These are phyloP conservation scores for Ogataea polymorpha DNA, from an alignment of 805 yeast genomes.

Conservation along the genomic window DNA sequence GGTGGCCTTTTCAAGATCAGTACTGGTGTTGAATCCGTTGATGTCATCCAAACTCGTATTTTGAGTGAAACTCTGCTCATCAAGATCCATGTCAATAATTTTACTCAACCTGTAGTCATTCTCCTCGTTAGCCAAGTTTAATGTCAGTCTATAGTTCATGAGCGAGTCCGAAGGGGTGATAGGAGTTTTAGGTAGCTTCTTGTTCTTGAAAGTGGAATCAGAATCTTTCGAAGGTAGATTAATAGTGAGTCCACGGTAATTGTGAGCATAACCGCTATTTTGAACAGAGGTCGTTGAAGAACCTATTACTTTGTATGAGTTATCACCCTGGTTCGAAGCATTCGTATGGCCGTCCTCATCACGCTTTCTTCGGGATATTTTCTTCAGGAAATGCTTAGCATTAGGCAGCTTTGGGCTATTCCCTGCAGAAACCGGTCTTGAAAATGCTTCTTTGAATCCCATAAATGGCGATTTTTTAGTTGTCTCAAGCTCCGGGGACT, in stretches of 20 bases:
- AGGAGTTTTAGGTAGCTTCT: constrained; percentile 24
- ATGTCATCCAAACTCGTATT: constrained; percentile 1
- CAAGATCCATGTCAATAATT: constrained; percentile 17
- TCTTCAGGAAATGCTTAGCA: constrained; percentile 22
- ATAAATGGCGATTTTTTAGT: constrained; percentile 20
- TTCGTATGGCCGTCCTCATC: constrained; percentile 8
- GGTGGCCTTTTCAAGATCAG: constrained; percentile 2
- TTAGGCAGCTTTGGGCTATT: constrained; percentile 17
- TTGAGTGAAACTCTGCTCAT: constrained; percentile 2
- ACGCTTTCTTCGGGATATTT: constrained; percentile 17
- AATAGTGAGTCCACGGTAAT: constrained; percentile 13
- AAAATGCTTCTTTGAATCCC: constrained; percentile 22
- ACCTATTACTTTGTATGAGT: constrained; percentile 9
- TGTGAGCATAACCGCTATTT: constrained; percentile 8
- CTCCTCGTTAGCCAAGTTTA: constrained; percentile 23
- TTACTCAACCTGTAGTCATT: constrained; percentile 20
- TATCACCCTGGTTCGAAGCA: constrained; percentile 3
- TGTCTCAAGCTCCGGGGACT: constrained; percentile 1
- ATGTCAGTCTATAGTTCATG: constrained; percentile 27
- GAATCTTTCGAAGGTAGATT: constrained; percentile 10
- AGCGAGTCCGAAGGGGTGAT: constrained; percentile 24
- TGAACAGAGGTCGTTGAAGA: constrained; percentile 4
- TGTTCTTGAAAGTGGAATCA: constrained; percentile 5
- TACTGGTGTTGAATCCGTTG: constrained; percentile 1
- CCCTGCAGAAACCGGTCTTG: constrained; percentile 16